Evolutionary conservation across 768 basidiomycete genomes (phyloP), one percentile per base, ranked within the genome.

Genomic region (Boletus eberwhitei): DNA sequence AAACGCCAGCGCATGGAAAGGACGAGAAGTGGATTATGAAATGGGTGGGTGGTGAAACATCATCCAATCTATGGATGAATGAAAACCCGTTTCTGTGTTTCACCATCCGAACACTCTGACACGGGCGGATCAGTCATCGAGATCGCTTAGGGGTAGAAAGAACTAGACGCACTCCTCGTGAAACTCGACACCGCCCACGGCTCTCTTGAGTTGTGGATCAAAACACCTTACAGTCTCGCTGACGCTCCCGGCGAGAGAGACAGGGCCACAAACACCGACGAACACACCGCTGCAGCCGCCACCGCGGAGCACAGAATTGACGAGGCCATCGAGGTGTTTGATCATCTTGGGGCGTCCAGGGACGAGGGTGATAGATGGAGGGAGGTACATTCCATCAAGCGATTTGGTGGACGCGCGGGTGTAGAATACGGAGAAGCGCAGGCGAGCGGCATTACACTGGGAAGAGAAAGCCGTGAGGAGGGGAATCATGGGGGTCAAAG

Each of bases 381-480:
- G 71, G 31, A 73, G 69, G 61, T 71, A 70, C 32, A 67, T 55
- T 6, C 66, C 63, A 3, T 62, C 59, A 8, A 68, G 46, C 29
- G 61, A 52, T 5, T 32, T 49, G 16, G 17, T 36, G 2, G 48
- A 38, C 8, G 79, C 76, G 21, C 84, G 81, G 0, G 85, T 86
- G 65, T 86, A 85, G 61, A 77, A 78, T 14, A 86, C 75, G 3
- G 74, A 75, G 51, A 87, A 74, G 21, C 74, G 68, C 8, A 87
- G 58, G 0, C 76, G 76, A 0, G 78, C 74, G 49, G 73, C 75
- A 3, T 71, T 62, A 43, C 73, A 74, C 55, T 77, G 71, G 36
- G 77, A 70, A 59, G 77, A 76, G 54, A 84, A 74, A 29, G 75
- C 71, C 29, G 69, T 70, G 56, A 82, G 77, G 4, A 74, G 70